These are phyloP conservation scores for Clarireedia homoeocarpa DNA, from an alignment of 2,329 filamentous ascomycete species.

Conservation along the genomic window DNA sequence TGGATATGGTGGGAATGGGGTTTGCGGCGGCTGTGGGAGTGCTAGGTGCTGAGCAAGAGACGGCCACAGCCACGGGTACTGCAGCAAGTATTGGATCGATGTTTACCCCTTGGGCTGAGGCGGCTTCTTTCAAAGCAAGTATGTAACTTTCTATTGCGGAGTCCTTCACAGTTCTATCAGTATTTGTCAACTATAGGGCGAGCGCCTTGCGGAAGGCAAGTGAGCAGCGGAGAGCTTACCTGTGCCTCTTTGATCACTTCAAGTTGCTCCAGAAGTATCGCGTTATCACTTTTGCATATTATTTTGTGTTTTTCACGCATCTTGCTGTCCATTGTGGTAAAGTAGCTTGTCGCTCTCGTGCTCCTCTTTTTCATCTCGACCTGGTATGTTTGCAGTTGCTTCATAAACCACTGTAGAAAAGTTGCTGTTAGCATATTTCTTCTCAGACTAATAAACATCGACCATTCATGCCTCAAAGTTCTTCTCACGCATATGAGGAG, in stretches of 20 bases:
- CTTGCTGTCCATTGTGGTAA: not conserved
- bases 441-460: no score
- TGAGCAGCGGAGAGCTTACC: no score
- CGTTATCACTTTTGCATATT: no score
- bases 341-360: not conserved
- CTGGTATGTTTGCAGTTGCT: not conserved
- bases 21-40: not conserved
- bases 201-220: no score
- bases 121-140: not conserved
- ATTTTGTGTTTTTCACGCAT: not conserved
- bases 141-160: not conserved
- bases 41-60: not conserved
- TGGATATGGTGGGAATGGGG: not conserved
- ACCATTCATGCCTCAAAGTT: no score
- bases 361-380: not conserved
- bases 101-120: not conserved
- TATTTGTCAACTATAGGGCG: not conserved
- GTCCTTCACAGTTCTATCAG: no score
- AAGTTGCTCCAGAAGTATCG: not conserved
- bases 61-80: not conserved
- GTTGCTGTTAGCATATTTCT: no score
- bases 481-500: no score
- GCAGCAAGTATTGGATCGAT: not conserved
- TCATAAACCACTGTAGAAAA: not conserved
- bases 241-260: not conserved